Base-by-base conservation (phyloP, 2,329 filamentous ascomycete genomes). In the Diaporthe ampelina region DNA sequence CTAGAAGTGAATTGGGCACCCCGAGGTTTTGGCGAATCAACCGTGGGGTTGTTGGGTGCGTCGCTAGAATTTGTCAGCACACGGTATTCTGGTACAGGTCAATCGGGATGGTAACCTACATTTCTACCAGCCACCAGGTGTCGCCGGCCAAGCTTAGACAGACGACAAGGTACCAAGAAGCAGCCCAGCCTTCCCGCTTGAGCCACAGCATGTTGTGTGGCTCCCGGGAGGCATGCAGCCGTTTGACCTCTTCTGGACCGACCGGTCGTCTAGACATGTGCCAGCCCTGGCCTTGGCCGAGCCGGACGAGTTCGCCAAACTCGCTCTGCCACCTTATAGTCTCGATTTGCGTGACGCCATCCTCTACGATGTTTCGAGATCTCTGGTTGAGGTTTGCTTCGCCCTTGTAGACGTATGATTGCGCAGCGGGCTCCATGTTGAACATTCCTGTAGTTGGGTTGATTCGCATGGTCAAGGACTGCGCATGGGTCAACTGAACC, bases 361-460 rank as follows among this genome's bases (percentile, higher is more conserved):
- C 90, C 13, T 88, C 86, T 1, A 88, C 85, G 1, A 90, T 87
- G 72, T 91, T 88, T 75, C 85, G 88, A 24, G 85, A 83, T 40
- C 86, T 84, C 75, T 79, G 81, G 80, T 94, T 95, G 72, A 97
- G 86, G 45, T 88, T 89, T 43, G 84, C 85, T 79, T 97, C 94
- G 24, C 88, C 87, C 26, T 90, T 86, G 11, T 86, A 84, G 5
- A 88, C 86, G 58, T 88, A 87, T 3, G 90, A 90, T 68, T 89
- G 89, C 40, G 73, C 50, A 63, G 70, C 70, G 75, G 95, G 94
- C 73, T 91, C 90, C 50, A 98, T 83, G 13, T 91, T 90, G 76
- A 95, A 93, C 15, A 88, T 84, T n/a, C 97, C 97, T 0, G 94
- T 95, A 35, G 94, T 91, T 0, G 93, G 91, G 77, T 97, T 94